Evolutionary conservation across 139 green algal genomes (phyloP).

Genomic region (Auxenochlorella pyrenoidosa): DNA sequence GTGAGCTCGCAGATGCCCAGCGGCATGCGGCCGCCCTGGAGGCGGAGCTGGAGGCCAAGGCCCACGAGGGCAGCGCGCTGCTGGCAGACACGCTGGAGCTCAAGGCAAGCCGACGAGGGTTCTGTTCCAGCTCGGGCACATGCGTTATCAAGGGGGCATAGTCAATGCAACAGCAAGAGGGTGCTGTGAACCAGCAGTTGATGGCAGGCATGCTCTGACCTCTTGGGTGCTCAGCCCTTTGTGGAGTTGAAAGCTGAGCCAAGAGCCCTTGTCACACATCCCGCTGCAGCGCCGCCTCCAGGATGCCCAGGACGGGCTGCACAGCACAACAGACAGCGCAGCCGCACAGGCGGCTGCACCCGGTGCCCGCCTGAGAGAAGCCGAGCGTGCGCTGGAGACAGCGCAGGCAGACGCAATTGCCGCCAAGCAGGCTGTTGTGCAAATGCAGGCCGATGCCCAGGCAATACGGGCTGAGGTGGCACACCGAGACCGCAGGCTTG

Average conservation of each 20-base stretch:
- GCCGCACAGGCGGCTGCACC: background rate
- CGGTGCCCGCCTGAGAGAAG: background rate
- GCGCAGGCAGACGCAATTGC: background rate
- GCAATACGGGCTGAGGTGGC: background rate
- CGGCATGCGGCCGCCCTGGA: background rate
- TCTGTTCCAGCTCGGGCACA: too few relatives aligned
- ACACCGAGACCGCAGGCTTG: background rate
- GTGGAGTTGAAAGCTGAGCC: too few relatives aligned
- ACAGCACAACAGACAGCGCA: background rate
- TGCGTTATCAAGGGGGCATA: too few relatives aligned
- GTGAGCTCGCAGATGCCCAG: background rate
- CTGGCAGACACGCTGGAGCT: slow-evolving; percentile 22
- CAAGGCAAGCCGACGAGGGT: slow-evolving; percentile 19
- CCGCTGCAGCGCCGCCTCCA: slow-evolving; percentile 26
- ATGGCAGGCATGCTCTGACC: too few relatives aligned
- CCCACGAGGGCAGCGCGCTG: background rate
- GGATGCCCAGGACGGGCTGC: slow-evolving; percentile 19
- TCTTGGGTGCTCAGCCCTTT: too few relatives aligned
- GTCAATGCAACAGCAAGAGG: too few relatives aligned
- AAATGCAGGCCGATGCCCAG: background rate
- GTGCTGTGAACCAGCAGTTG: too few relatives aligned
- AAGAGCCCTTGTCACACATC: background rate
- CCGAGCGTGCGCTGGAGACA: background rate
- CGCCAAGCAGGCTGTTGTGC: background rate
- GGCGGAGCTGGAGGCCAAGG: slow-evolving; percentile 32